Evolutionary conservation across 176 grass and related monocot genomes (phyloP), one percentile per base, ranked within the genome.

Genomic region (Puya raimondii): DNA sequence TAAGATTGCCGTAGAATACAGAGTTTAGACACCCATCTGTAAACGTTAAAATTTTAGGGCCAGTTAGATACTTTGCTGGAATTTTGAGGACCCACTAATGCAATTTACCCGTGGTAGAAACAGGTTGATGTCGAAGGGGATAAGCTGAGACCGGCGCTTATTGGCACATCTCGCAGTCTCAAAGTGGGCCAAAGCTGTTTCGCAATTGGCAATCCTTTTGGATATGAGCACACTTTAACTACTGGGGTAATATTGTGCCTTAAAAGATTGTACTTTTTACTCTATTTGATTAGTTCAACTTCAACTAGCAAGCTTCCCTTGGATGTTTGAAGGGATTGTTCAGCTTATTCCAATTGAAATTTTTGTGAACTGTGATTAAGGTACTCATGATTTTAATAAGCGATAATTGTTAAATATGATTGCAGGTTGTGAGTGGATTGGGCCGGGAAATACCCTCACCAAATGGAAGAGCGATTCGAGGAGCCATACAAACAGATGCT

Each of bases 151-250:
- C 87, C 91, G 50, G 79, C 79, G 58, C 66, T 74, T 66, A 85
- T 96, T 54, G 91, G 91, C 68, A 80, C 81, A 63, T 96, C 91
- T 50, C 63, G 56, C 47, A 23, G 80, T 56, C 79, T 96, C 53
- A 83, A 64, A 83, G 91, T 96, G 72, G 87, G 91, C 6, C 91
- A 96, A 70, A 90, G 84, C 70, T 96, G 91, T 73, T 96, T 90
- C 80, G 87, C 91, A 9, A 96, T 96, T 52, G 91, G 91, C 48
- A 91, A 91, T 57, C 91, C 91, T 66, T 96, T 87, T 78, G 87
- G 87, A 76, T 90, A 87, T 76, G 82, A 96, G 67, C 91, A 90
- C 51, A 91, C 87, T 61, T 52, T 96, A 72, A 96, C 87, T 81
- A 91, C 84, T 72, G 87, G 87, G 78, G 91, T 89, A 85, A 82